A percentile compares a stretch with the other conserved stretches of the same genome.
Evolutionary conservation across 2,329 filamentous ascomycete species (phyloP).

Genomic region (Penicillium olsonii): DNA sequence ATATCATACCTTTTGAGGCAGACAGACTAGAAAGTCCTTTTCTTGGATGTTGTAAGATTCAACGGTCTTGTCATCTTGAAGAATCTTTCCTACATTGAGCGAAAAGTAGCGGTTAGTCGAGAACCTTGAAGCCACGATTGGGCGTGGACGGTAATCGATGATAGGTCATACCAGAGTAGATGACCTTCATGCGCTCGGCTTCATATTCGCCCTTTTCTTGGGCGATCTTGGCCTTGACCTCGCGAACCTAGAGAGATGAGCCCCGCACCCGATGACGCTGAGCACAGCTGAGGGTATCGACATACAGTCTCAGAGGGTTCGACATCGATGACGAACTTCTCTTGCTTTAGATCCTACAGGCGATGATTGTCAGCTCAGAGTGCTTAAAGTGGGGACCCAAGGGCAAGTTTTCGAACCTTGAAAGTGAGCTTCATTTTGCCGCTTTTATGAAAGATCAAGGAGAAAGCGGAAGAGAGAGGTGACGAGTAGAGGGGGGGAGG

Average conservation of each 20-base stretch:
- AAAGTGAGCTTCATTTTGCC: constrained; percentile 70
- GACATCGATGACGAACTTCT: constrained; percentile 95
- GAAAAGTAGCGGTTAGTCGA: constrained; percentile 8
- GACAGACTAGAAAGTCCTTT: constrained; percentile 99
- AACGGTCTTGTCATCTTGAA: constrained; percentile 96
- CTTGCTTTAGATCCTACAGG: constrained; percentile 89
- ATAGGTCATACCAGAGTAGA: constrained; percentile 80
- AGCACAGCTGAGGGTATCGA: constrained; percentile 14
- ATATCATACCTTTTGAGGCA: constrained; percentile 82
- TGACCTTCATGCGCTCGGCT: constrained; percentile 85
- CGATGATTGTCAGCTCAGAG: constrained; percentile 21
- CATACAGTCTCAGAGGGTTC: constrained; percentile 89
- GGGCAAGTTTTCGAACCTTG: constrained; percentile 54
- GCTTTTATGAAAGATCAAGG: constrained; percentile 35
- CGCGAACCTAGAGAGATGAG: constrained; percentile 66
- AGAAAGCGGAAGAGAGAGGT: constrained; percentile 14
- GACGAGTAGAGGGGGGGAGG: constrained; percentile 6
- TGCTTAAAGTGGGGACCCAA: constrained; percentile 19
- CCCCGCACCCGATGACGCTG: constrained; percentile 33
- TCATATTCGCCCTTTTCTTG: constrained; percentile 89
- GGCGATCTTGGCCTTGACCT: constrained; percentile 89
- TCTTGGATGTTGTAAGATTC: constrained; percentile 98
- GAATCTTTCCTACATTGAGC: constrained; percentile 75
- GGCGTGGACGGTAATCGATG: neutral
- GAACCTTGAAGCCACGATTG: neutral